A percentile compares a stretch with the other conserved stretches of the same genome.
Conservation (phyloP, 2,329 filamentous ascomycete genomes). For the Shiraia bambusicola region DNA sequence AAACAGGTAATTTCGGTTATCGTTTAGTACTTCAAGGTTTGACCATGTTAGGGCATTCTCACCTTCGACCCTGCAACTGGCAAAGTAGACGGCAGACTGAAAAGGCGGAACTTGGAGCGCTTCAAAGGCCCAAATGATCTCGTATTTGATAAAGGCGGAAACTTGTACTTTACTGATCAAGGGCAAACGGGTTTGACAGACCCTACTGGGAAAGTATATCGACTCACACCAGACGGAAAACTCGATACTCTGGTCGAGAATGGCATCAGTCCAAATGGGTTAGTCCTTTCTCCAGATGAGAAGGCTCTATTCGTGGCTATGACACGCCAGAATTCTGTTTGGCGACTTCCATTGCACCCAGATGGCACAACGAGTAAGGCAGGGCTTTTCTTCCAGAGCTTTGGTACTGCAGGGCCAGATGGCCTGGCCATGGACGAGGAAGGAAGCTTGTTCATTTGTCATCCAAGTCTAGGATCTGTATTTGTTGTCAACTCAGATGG, state of each 20-base stretch:
- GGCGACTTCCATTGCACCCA: constrained; percentile 43
- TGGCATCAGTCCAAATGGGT: constrained; percentile 45
- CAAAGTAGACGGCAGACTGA: constrained; percentile 34
- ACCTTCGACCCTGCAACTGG: constrained; percentile 35
- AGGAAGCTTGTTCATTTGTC: constrained; percentile 27
- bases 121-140: constrained; percentile 51
- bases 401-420: constrained; percentile 45
- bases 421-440: constrained; percentile 46
- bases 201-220: constrained; percentile 46
- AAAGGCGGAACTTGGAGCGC: constrained; percentile 45
- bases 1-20: constrained; percentile 40
- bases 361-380: constrained; percentile 41
- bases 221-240: constrained; percentile 37
- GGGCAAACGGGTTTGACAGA: constrained; percentile 50
- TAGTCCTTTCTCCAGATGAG: constrained; percentile 44
- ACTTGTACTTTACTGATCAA: constrained; percentile 51
- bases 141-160: constrained; percentile 41
- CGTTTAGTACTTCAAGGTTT: background rate
- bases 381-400: constrained; percentile 3
- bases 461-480: constrained; percentile 36
- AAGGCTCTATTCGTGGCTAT: constrained; percentile 46
- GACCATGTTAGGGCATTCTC: constrained; percentile 40
- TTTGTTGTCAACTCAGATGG: constrained; percentile 46
- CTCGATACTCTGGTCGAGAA: constrained; percentile 45
- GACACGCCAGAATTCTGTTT: constrained; percentile 47